Percentiles rank a stretch among this genome's conserved stretches.
Evolutionary conservation across 371 early-diverging fungal species (phyloP).

Genomic region (Mortierella sp.): DNA sequence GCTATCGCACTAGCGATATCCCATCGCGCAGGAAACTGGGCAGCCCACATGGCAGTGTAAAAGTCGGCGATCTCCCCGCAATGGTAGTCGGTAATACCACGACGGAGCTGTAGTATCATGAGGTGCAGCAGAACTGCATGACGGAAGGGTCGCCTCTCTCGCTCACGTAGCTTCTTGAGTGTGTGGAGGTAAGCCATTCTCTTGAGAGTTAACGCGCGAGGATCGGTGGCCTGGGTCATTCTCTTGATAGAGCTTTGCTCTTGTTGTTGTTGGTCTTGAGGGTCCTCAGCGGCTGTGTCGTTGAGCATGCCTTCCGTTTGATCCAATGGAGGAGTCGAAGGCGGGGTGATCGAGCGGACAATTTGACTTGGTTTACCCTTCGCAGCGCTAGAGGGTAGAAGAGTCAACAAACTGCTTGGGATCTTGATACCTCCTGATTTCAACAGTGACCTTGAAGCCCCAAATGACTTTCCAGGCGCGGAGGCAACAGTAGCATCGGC

Average conservation of each 20-base stretch:
- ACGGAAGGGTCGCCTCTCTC: slow-evolving; percentile 31
- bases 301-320: background rate
- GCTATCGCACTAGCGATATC: slow-evolving; percentile 13
- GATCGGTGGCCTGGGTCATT: slow-evolving; percentile 7
- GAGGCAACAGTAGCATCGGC: slow-evolving; percentile 1
- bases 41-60: slow-evolving; percentile 29
- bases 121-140: slow-evolving; percentile 32
- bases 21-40: slow-evolving; percentile 23
- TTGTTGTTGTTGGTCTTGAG: background rate
- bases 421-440: slow-evolving; percentile 34
- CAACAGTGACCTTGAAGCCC: slow-evolving; percentile 3
- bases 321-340: slow-evolving; percentile 20
- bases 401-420: slow-evolving; percentile 28
- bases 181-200: slow-evolving; percentile 39
- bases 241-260: background rate
- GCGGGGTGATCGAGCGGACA: slow-evolving; percentile 12
- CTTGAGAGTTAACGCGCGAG: slow-evolving; percentile 27
- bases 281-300: no score
- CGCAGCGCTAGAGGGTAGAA: slow-evolving; percentile 15
- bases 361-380: background rate
- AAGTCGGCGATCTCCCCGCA: slow-evolving; percentile 40
- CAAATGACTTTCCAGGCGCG: background rate
- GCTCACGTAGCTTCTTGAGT: slow-evolving; percentile 34
- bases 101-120: slow-evolving; percentile 28
- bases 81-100: slow-evolving; percentile 20